Conservation (phyloP, 169 alveolate genomes). For the Eimeria necatrix region DNA sequence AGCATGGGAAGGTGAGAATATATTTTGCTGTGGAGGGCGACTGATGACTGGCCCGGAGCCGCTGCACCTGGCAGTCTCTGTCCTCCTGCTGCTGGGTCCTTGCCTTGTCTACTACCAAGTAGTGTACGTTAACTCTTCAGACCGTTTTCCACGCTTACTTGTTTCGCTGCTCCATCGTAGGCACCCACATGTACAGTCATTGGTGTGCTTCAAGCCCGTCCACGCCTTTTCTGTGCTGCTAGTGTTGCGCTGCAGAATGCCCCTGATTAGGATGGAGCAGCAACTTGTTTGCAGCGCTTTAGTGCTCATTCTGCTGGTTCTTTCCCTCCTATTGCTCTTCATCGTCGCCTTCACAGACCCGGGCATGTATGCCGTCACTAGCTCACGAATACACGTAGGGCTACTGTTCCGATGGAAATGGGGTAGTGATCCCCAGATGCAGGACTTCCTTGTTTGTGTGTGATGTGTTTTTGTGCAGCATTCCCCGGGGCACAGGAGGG, state of each 20-base stretch:
- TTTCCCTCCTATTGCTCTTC: slow-evolving; percentile 52
- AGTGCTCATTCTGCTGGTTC: slow-evolving; percentile 38
- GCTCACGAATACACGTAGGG: not conserved
- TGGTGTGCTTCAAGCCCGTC: not conserved
- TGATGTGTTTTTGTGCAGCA: slow-evolving; percentile 16
- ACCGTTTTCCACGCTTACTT: not conserved
- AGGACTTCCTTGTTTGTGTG: not conserved
- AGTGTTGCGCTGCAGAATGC: slow-evolving; percentile 36
- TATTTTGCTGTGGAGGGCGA: slow-evolving; percentile 64
- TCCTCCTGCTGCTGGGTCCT: slow-evolving; percentile 65
- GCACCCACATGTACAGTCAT: not conserved
- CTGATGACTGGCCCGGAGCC: slow-evolving; percentile 77
- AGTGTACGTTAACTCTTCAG: slow-evolving; percentile 44
- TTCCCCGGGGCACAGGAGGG: slow-evolving; percentile 54
- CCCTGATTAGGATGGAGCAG: slow-evolving; percentile 21
- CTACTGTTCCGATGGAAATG: not conserved
- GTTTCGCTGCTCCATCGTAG: not conserved
- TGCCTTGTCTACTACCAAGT: slow-evolving; percentile 54
- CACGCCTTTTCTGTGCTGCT: not conserved
- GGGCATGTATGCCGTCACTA: slow-evolving; percentile 64
- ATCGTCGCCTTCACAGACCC: slow-evolving; percentile 77
- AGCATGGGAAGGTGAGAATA: slow-evolving; percentile 49
- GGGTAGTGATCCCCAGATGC: not conserved
- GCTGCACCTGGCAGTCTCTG: slow-evolving; percentile 46
- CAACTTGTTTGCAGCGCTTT: slow-evolving; percentile 49